Evolutionary conservation across 202 grass and related monocot species (phyloP).

Genomic region (Hordeum pubiflorum): DNA sequence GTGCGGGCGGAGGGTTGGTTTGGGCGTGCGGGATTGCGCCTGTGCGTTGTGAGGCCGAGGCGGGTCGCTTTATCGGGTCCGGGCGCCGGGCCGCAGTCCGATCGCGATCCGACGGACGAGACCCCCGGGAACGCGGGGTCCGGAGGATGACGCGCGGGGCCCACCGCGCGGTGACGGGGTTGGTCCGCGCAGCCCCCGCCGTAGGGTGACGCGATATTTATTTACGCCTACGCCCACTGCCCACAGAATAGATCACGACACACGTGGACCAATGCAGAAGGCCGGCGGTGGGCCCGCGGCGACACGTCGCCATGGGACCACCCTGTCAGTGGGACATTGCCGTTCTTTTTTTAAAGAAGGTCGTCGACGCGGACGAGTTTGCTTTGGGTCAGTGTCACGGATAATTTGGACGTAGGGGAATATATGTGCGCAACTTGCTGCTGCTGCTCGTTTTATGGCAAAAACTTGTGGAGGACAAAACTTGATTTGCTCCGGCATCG

Average conservation of each 20-base stretch:
- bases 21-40: not conserved
- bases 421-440: not conserved
- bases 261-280: not conserved
- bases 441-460: not conserved
- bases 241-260: not conserved
- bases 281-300: not conserved
- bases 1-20: constrained; percentile 14
- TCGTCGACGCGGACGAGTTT: not conserved
- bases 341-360: not conserved
- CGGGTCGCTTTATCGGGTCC: constrained; percentile 33
- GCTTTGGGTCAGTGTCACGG: not conserved
- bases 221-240: not conserved
- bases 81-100: not conserved
- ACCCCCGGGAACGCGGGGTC: not conserved
- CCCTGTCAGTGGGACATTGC: not conserved
- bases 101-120: not conserved
- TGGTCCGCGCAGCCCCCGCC: not conserved
- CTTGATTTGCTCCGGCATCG: not conserved
- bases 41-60: constrained; percentile 3
- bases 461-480: not conserved
- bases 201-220: not conserved
- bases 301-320: not conserved
- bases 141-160: constrained; percentile 18
- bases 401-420: not conserved
- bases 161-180: not conserved